A percentile compares a stretch with the other conserved stretches of the same genome.
phyloP scores from a whole-genome alignment of 208 protist genomes.

The Herpetomonas tarakana region DNA sequence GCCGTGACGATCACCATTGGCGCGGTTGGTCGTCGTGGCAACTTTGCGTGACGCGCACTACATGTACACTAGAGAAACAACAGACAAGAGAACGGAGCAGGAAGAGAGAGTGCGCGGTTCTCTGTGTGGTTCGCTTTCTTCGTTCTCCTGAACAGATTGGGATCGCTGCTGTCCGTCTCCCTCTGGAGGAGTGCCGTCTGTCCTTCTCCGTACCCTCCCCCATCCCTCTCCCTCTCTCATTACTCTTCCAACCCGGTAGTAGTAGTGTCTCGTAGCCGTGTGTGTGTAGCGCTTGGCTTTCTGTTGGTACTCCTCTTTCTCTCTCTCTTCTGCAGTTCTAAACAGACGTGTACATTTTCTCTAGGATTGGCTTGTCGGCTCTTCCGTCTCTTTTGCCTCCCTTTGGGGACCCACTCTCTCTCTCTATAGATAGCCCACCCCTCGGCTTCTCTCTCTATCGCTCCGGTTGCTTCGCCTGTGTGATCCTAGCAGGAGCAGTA shows the following conservation, averaged over 20 bases:
- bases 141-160: neutral
- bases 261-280: constrained; percentile 10
- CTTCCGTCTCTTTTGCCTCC: no score
- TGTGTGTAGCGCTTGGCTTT: neutral
- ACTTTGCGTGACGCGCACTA: constrained; percentile 10
- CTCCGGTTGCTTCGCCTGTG: no score
- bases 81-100: neutral
- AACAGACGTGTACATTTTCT: no score
- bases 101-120: neutral
- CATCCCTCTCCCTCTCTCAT: neutral
- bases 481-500: neutral
- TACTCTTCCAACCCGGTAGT: neutral
- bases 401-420: no score
- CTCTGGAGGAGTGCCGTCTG: neutral
- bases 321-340: no score
- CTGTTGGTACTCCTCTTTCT: neutral
- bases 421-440: no score
- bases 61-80: constrained; percentile 1
- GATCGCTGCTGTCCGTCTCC: neutral
- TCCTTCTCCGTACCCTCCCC: neutral
- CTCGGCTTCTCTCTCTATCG: no score
- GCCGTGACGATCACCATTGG: constrained; percentile 26
- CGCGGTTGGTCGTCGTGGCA: constrained; percentile 28
- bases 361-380: no score
- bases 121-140: constrained; percentile 6